phyloP scores from a whole-genome alignment of 805 yeast genomes.

The Metschnikowia cerradonensis region DNA sequence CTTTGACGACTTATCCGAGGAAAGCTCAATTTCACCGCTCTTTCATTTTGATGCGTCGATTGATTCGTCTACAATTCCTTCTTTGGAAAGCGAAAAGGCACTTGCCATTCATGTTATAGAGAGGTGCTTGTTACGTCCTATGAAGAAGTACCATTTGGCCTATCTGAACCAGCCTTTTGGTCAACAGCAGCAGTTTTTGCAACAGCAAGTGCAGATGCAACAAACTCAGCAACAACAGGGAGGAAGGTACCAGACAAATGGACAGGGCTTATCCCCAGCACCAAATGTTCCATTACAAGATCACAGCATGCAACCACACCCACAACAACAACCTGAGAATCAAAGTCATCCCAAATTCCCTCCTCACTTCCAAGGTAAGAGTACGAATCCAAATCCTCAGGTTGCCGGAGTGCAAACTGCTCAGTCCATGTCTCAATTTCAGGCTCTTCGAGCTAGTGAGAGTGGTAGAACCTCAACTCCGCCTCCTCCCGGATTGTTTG shows the following conservation, averaged over 20 bases:
- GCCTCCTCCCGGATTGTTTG: slow-evolving; percentile 71
- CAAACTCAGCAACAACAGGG: slow-evolving; percentile 17
- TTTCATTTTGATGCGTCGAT: slow-evolving; percentile 43
- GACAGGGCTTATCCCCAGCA: background rate
- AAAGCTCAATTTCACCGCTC: slow-evolving; percentile 35
- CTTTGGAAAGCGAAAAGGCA: slow-evolving; percentile 33
- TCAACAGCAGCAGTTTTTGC: slow-evolving; percentile 24
- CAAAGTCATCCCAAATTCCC: slow-evolving; percentile 1
- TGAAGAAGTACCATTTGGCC: slow-evolving; percentile 43
- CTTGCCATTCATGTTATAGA: slow-evolving; percentile 41
- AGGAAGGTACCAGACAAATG: background rate
- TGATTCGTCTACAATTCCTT: slow-evolving; percentile 24
- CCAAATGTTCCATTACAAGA: background rate
- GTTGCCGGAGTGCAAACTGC: slow-evolving; percentile 7
- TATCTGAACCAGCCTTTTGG: slow-evolving; percentile 41
- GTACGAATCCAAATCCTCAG: background rate
- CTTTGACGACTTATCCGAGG: slow-evolving; percentile 28
- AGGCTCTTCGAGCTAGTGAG: slow-evolving; percentile 29
- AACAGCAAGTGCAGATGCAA: slow-evolving; percentile 30
- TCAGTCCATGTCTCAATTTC: slow-evolving; percentile 20
- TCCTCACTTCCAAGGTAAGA: slow-evolving; percentile 4
- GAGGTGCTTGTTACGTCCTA: slow-evolving; percentile 36
- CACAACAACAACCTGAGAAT: background rate
- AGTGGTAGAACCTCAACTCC: slow-evolving; percentile 48
- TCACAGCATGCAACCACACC: background rate